Evolutionary conservation across 257 asterid species (phyloP), one percentile per base, ranked within the genome.

Genomic region (Solanum arcanum): DNA sequence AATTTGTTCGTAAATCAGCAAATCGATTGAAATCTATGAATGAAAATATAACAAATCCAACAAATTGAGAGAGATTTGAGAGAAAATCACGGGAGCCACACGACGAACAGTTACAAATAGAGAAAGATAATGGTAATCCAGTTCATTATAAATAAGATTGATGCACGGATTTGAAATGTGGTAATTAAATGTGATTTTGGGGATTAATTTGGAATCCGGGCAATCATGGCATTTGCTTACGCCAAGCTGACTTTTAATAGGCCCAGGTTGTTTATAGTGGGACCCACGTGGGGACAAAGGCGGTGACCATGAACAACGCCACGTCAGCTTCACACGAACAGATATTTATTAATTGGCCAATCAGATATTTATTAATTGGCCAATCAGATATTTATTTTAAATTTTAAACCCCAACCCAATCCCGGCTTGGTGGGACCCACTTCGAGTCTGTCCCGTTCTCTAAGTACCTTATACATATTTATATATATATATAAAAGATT

Each of bases 131-230:
- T 12, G 9, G 20, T 9, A 56, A 46, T 75, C 11, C 10, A 42
- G 60, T 76, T 76, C 42, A 16, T 25, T n/a, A 42, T 77, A 77
- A 77, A 77, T 78, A 46, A 25, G 41, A 15, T 5, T 3, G 25
- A 77, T 13, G 41, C 66, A 78, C 91, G 91, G 91, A 89, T 23
- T 85, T 70, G 60, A 88, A 56, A 73, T 25, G 21, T 59, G 35
- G 35, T 60, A 41, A 68, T 89, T 15, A 87, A 91, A 89, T 84
- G 66, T 84, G 76, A 86, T 77, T 87, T 75, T 89, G 66, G 86
- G 86, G 56, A 14, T 10, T 46, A 41, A 62, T 74, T 74, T 92
- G 87, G 87, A 88, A 35, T 93, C 95, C 97, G 93, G 42, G 39
- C 41, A 49, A 77, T 72, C 47, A 78, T 60, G 14, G 56, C 33